Conservation (phyloP, 495 filamentous ascomycete genomes). For the Venustampulla echinocandica region DNA sequence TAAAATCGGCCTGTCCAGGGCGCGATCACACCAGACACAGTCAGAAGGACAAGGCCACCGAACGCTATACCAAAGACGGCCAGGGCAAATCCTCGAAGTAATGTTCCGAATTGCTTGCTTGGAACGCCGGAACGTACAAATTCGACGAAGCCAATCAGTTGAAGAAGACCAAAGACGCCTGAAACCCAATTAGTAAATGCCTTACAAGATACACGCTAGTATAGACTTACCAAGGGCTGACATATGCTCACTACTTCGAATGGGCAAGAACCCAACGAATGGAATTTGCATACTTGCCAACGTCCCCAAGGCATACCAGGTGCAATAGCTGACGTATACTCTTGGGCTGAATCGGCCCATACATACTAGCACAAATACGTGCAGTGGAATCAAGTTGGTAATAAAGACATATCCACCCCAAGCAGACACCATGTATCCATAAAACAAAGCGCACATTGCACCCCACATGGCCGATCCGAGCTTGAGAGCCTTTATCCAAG, state of each 20-base stretch:
- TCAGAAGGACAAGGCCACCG: conserved; percentile 69
- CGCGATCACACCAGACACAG: conserved; percentile 81
- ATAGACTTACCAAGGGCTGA: conserved; percentile 72
- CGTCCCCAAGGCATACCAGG: conserved; percentile 95
- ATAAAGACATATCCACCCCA: conserved; percentile 99
- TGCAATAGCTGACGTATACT: conserved; percentile 92
- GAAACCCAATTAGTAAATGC: conserved; percentile 26
- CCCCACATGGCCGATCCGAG: conserved; percentile 94
- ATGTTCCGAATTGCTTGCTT: conserved; percentile 84
- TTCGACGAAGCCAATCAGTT: conserved; percentile 89
- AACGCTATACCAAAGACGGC: conserved; percentile 63
- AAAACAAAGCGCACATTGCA: conserved; percentile 88
- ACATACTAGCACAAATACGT: conserved; percentile 88
- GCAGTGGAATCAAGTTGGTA: conserved; percentile 92
- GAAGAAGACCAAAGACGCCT: conserved; percentile 94
- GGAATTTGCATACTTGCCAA: conserved; percentile 99
- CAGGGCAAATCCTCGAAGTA: conserved; percentile 72
- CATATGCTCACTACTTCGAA: conserved; percentile 98
- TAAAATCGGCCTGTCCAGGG: conserved; percentile 99
- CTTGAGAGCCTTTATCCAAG: conserved; percentile 99
- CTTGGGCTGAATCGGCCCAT: conserved; percentile 96
- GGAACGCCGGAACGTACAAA: conserved; percentile 81
- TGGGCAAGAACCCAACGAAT: conserved; percentile 94
- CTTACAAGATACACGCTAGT: not conserved
- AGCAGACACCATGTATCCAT: conserved; percentile 99